Evolutionary conservation across 768 basidiomycete species (phyloP), one percentile per base, ranked within the genome.

Genomic region (Pholiota conissans): DNA sequence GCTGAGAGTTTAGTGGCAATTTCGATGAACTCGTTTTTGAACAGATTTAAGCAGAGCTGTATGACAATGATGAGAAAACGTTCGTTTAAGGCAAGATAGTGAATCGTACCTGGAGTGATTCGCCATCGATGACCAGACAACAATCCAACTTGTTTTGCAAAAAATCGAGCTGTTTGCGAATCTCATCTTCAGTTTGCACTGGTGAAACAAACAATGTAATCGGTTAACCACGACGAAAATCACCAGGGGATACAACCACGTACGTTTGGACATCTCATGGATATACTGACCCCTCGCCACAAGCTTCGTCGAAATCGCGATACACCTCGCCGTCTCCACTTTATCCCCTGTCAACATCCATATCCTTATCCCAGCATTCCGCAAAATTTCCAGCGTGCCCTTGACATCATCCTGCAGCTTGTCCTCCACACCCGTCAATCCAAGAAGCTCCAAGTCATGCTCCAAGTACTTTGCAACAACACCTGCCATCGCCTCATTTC

Each of bases 341-440:
- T 98, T 99, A 73, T 99, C 97, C 1, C 97, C 96, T 0, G 97
- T 99, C 65, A 98, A 79, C 97, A 98, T 98, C 97, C 97, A 99
- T 57, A 99, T 98, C 81, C 92, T 97, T 73, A 99, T 87, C 3
- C 96, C 96, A 0, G 96, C 97, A 69, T 98, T 98, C 63, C 95
- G 78, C 61, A 99, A 71, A 52, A 98, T 68, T 73, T 98, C 97
- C 57, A 99, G 74, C 2, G 97, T 97, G 45, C 88, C 84, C 71
- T 91, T 95, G 65, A 99, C 96, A 22, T 96, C 95, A 59, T 98
- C 97, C 67, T 99, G 97, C 57, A 99, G 74, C 74, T 98, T 98
- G 71, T 99, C 97, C 71, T 99, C 97, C 6, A 99, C 97, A n/a
- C 96, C 97, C 0, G 97, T 99, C 62, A 98, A 73, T 2, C 96